Evolutionary conservation across 2,329 filamentous ascomycete genomes (phyloP).

Genomic region (Apiospora marii): DNA sequence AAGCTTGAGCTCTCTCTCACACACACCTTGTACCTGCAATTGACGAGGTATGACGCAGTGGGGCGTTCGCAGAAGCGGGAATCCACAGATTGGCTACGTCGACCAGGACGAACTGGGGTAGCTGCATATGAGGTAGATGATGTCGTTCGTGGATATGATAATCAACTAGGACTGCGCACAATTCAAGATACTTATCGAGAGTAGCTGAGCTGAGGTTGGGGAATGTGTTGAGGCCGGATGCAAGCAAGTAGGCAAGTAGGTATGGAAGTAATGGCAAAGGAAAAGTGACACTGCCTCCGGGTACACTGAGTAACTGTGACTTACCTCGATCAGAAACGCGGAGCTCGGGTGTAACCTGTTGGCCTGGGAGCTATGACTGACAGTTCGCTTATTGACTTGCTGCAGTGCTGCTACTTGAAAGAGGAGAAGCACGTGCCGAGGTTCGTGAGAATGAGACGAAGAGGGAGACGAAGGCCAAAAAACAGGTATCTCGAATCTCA

Average conservation of each 20-base stretch:
- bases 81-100: slow-evolving; percentile 1
- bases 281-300: not conserved
- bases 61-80: slow-evolving; percentile 1
- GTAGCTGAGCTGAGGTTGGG: not conserved
- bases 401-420: not conserved
- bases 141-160: not conserved
- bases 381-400: not conserved
- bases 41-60: slow-evolving; percentile 15
- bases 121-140: slow-evolving; percentile 1
- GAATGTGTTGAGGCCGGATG: not conserved
- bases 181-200: not conserved
- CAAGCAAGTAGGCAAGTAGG: not conserved
- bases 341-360: not conserved
- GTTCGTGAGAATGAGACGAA: not conserved
- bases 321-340: not conserved
- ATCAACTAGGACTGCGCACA: not conserved
- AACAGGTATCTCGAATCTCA: not conserved
- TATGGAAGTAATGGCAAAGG: not conserved
- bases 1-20: not conserved
- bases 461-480: not conserved
- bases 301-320: not conserved
- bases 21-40: not conserved
- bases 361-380: not conserved
- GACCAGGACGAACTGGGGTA: not conserved
- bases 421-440: not conserved